Percentiles rank a stretch among this genome's conserved stretches.
Conservation (phyloP, 2,329 filamentous ascomycete species). For the Sclerotinia minor region DNA sequence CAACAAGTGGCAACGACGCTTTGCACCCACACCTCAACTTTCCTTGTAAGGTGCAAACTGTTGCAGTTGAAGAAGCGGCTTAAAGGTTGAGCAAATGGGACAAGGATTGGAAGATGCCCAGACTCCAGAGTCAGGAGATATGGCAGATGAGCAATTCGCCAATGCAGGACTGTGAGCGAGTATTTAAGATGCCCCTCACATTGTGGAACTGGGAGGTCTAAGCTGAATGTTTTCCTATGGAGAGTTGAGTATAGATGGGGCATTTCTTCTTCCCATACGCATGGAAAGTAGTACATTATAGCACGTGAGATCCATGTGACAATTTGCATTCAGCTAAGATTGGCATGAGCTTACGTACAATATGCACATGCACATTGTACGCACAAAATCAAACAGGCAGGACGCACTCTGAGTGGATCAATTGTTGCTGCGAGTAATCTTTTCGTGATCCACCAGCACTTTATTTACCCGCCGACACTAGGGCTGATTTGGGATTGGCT, state of each 20-base stretch:
- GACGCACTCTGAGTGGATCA: conserved; percentile 11
- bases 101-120: background rate
- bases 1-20: background rate
- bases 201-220: background rate
- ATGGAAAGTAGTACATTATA: no score
- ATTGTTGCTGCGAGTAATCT: conserved; percentile 17
- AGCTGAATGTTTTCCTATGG: background rate
- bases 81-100: background rate
- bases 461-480: conserved; percentile 19
- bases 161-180: background rate
- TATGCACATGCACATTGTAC: conserved; percentile 7
- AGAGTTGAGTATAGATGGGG: background rate
- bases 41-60: background rate
- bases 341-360: conserved; percentile 5
- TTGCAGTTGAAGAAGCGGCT: conserved; percentile 6
- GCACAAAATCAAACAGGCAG: background rate
- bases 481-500: background rate
- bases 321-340: background rate
- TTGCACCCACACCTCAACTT: conserved; percentile 8
- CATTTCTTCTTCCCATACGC: background rate
- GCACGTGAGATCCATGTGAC: background rate
- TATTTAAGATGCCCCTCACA: conserved; percentile 15
- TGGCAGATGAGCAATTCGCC: background rate
- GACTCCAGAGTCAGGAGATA: background rate
- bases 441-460: conserved; percentile 8